phyloP scores from a whole-genome alignment of 306 rosid genomes.

The Cicer arietinum region DNA sequence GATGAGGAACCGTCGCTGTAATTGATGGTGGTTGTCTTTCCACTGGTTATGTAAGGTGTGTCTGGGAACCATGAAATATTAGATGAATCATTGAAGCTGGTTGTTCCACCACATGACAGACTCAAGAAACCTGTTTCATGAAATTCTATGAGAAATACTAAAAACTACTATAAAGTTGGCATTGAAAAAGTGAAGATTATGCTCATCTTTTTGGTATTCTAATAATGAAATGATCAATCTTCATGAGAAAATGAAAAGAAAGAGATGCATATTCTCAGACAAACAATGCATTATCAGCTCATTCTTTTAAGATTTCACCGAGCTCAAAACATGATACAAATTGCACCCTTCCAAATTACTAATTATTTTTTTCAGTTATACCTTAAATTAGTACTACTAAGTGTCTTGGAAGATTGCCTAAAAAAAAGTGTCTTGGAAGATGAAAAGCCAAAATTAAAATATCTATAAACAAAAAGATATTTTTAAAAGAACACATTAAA shows the following conservation, averaged over 20 bases:
- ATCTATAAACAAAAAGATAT: too few species aligned
- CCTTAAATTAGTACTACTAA: too few species aligned
- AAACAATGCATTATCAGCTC: not conserved
- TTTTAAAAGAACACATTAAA: too few species aligned
- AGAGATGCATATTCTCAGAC: not conserved
- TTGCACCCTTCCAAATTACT: too few species aligned
- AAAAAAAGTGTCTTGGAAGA: too few species aligned
- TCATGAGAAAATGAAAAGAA: not conserved
- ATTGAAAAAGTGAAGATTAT: not conserved
- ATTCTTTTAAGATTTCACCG: not conserved
- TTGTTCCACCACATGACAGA: slow-evolving; percentile 84
- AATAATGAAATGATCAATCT: slow-evolving; percentile 1
- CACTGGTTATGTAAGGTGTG: slow-evolving; percentile 60
- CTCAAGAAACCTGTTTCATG: slow-evolving; percentile 81
- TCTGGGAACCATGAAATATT: slow-evolving; percentile 82
- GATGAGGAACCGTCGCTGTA: slow-evolving; percentile 50
- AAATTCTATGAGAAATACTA: slow-evolving; percentile 35
- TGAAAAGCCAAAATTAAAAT: too few species aligned
- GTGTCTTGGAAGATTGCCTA: too few species aligned
- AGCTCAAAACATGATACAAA: too few species aligned
- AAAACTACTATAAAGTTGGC: not conserved
- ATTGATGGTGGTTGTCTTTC: slow-evolving; percentile 54
- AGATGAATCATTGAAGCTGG: slow-evolving; percentile 61
- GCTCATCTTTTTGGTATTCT: slow-evolving; percentile 25
- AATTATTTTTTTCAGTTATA: too few species aligned